phyloP scores from a whole-genome alignment of 257 asterid species.

The Cinchona pubescens region DNA sequence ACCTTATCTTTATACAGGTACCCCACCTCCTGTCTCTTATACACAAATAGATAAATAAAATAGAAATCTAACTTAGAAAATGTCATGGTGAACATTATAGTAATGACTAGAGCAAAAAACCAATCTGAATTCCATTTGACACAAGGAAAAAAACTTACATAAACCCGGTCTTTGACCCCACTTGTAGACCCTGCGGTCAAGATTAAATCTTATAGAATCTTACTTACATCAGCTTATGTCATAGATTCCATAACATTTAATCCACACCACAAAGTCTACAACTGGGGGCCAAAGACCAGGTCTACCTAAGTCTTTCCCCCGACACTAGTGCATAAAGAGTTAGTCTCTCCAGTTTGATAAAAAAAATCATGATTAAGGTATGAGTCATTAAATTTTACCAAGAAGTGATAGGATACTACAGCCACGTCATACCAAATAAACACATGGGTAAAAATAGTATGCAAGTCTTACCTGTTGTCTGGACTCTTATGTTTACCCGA shows the following conservation, averaged over 20 bases:
- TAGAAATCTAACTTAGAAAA: not conserved
- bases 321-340: not conserved
- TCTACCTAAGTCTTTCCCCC: too few species aligned
- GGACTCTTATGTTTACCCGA: constrained; percentile 82
- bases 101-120: not conserved
- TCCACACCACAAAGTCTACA: too few species aligned
- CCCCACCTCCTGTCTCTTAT: too few species aligned
- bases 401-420: not conserved
- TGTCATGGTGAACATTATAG: not conserved
- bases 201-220: too few species aligned
- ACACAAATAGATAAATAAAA: too few species aligned
- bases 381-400: not conserved
- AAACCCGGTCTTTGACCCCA: too few species aligned
- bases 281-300: too few species aligned
- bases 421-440: not conserved
- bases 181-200: too few species aligned
- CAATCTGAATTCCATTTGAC: not conserved
- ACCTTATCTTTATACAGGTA: not conserved
- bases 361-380: not conserved
- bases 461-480: constrained; percentile 69
- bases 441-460: not conserved
- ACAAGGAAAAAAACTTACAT: too few species aligned
- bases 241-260: too few species aligned
- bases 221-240: too few species aligned
- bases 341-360: not conserved